Base-by-base conservation (phyloP, 306 rosid species). In the Biancaea sappan region DNA sequence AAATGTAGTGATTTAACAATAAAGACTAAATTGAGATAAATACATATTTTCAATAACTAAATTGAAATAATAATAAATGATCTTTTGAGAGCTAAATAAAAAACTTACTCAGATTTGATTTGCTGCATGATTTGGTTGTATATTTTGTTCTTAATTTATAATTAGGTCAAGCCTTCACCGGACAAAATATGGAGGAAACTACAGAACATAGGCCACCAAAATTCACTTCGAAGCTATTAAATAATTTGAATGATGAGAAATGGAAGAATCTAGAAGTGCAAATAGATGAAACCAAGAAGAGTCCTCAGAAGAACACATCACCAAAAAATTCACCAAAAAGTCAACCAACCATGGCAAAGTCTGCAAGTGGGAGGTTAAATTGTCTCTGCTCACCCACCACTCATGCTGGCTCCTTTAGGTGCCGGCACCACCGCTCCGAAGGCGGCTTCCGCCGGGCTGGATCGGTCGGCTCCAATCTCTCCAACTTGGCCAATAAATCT, bases 381-480 rank as follows among this genome's bases (percentile, higher is more conserved):
- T 93, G 97, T 59, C 91, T 93, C 3, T 93, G 97, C 81, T 93
- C 97, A 0, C 96, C 96, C 48, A 91, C 97, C 47, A 93, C 96
- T 1, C 98, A 93, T 26, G 85, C 19, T 0, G 98, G 98, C 52
- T 93, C 97, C 25, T 93, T 93, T 76, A 75, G 97, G 37, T 93
- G 98, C 75, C 81, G 90, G 8, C 80, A 54, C 79, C 97, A 89
- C 73, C 77, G 97, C 0, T n/a, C 53, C 4, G 2, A 59, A 0
- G 43, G 65, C 0, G 70, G 78, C 13, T 15, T 91, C 14, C 50
- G 2, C 8, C 94, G 87, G 0, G 94, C 83, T 0, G 69, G 78
- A 25, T 93, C 97, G 0, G 67, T 89, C 1, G 92, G 92, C 44
- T 84, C 94, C 24, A 84, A 84, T 65, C 94, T 93, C 63, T 69